A percentile compares a stretch with the other conserved stretches of the same genome.
Evolutionary conservation across 805 yeast species (phyloP).

Genomic region (Gaillardinia entomophila): DNA sequence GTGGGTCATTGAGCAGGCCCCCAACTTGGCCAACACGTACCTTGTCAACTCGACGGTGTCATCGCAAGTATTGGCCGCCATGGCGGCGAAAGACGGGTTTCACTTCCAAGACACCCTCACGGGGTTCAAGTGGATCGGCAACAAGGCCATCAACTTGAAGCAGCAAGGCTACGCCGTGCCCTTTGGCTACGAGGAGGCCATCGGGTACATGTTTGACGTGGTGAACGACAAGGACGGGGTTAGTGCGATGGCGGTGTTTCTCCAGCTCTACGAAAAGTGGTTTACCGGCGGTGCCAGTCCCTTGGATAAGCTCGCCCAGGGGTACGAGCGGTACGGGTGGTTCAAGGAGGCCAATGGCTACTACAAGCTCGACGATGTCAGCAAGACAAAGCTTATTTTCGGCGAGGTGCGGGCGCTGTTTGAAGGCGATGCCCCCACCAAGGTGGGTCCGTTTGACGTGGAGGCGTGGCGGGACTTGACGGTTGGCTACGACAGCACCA

Average conservation of each 20-base stretch:
- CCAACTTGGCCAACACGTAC: conserved; percentile 34
- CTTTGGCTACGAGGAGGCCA: conserved; percentile 92
- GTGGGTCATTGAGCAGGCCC: conserved; percentile 40
- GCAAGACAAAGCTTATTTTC: conserved; percentile 52
- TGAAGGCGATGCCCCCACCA: conserved; percentile 32
- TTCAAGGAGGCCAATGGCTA: conserved; percentile 86
- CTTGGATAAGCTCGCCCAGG: conserved; percentile 47
- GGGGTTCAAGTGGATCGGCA: conserved; percentile 98
- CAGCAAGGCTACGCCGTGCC: conserved; percentile 63
- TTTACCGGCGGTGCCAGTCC: conserved; percentile 30
- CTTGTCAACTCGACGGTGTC: conserved; percentile 89
- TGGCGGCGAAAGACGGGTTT: conserved; percentile 61
- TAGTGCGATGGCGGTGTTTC: conserved; percentile 68
- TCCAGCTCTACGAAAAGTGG: conserved; percentile 63
- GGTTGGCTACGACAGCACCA: conserved; percentile 68
- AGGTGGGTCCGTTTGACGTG: conserved; percentile 56
- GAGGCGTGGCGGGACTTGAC: conserved; percentile 80
- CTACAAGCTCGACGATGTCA: conserved; percentile 56
- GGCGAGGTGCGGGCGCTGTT: conserved; percentile 37
- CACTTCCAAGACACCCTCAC: conserved; percentile 78
- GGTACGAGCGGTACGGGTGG: conserved; percentile 66
- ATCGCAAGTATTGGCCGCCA: conserved; percentile 66
- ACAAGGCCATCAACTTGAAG: conserved; percentile 71
- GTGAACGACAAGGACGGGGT: conserved; percentile 94
- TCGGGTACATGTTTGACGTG: conserved; percentile 84